Evolutionary conservation across 495 filamentous ascomycete genomes (phyloP).

Genomic region (Penicillium odoratum): DNA sequence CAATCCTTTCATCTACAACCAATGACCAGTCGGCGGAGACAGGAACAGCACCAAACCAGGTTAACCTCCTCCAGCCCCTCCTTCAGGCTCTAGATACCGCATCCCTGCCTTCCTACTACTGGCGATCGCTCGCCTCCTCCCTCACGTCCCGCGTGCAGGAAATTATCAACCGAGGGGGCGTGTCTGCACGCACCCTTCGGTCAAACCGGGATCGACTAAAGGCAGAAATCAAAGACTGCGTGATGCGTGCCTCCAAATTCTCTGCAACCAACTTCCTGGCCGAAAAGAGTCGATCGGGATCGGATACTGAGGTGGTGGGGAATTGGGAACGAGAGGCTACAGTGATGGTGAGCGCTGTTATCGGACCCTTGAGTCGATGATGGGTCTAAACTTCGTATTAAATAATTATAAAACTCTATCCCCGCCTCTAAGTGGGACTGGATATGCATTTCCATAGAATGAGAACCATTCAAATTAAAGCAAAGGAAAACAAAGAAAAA

Average conservation of each 20-base stretch:
- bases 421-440: background rate
- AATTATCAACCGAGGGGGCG: conserved; percentile 76
- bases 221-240: conserved; percentile 78
- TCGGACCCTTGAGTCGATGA: conserved; percentile 52
- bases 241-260: conserved; percentile 68
- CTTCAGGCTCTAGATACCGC: conserved; percentile 81
- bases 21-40: conserved; percentile 1
- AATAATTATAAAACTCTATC: conserved; percentile 1
- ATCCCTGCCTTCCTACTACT: conserved; percentile 86
- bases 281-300: conserved; percentile 43
- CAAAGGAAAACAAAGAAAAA: background rate
- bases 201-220: conserved; percentile 73
- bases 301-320: conserved; percentile 40
- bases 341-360: conserved; percentile 85
- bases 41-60: conserved; percentile 14
- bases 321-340: conserved; percentile 91
- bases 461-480: background rate
- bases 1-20: conserved; percentile 47
- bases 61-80: conserved; percentile 71
- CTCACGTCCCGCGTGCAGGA: conserved; percentile 79
- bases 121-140: conserved; percentile 78
- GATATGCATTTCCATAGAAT: background rate
- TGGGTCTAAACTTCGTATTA: background rate
- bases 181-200: conserved; percentile 75
- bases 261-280: conserved; percentile 50